Percentiles rank a stretch among this genome's conserved stretches.
These are phyloP conservation scores for Cryptococcus sp. DNA, from an alignment of 1,284 basidiomycete species.

Conservation along the genomic window DNA sequence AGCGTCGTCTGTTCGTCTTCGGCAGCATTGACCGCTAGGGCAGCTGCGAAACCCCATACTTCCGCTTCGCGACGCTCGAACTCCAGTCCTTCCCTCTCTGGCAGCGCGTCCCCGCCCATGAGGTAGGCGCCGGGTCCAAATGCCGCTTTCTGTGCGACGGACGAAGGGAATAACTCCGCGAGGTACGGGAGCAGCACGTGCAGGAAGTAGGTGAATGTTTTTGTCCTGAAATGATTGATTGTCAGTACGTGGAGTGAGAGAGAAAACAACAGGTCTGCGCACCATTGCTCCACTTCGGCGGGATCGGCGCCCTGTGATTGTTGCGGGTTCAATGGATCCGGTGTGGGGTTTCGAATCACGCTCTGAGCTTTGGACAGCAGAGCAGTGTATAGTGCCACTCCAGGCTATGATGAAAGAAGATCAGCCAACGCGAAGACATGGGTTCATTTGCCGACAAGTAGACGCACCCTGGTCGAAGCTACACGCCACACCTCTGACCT, in stretches of 20 bases:
- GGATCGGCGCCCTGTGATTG: slow-evolving; percentile 56
- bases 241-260: background rate
- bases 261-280: slow-evolving; percentile 31
- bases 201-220: slow-evolving; percentile 82
- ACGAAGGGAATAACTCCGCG: slow-evolving; percentile 83
- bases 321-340: slow-evolving; percentile 56
- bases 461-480: slow-evolving; percentile 67
- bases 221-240: slow-evolving; percentile 61
- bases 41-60: slow-evolving; percentile 57
- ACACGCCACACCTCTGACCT: slow-evolving; percentile 73
- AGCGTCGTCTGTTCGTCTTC: slow-evolving; percentile 80
- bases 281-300: slow-evolving; percentile 86
- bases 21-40: slow-evolving; percentile 83
- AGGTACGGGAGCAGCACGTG: slow-evolving; percentile 74
- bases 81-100: slow-evolving; percentile 69
- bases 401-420: slow-evolving; percentile 64
- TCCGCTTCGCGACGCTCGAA: slow-evolving; percentile 54
- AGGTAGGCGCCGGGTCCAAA: slow-evolving; percentile 58
- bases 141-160: slow-evolving; percentile 64
- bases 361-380: slow-evolving; percentile 90
- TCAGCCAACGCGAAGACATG: slow-evolving; percentile 3
- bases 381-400: slow-evolving; percentile 86
- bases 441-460: background rate
- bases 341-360: slow-evolving; percentile 71
- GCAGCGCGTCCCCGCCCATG: slow-evolving; percentile 48